Base-by-base conservation (phyloP, 2,329 filamentous ascomycete species). In the Fusarium kyushuense region DNA sequence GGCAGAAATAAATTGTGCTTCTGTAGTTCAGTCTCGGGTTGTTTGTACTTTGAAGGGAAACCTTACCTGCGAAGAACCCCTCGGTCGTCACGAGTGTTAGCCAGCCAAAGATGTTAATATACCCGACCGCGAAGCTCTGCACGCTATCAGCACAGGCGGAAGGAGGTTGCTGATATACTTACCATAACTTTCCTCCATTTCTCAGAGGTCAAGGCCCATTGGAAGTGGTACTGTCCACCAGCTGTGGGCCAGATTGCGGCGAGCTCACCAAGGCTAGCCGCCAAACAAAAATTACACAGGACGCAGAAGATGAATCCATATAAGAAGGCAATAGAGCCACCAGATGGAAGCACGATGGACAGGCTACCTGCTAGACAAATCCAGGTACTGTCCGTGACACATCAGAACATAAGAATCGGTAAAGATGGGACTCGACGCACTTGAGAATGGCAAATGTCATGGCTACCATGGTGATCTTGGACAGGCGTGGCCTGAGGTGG, bases 261-360 rank as follows among this genome's bases (percentile, higher is more conserved):
- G 4, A 84, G 68, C 58, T 83, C 82, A 2, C 79, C 82, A 6
- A 84, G 70, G 27, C 80, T 82, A 0, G 80, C 77, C 0, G 77
- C 78, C 2, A 84, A 73, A 9, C 78, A 78, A 11, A 83, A 75
- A 59, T 81, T 83, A 70, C 81, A 83, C 6, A 82, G 32, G 11
- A 82, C 79, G 60, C 80, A 82, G 67, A 84, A 81, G 48, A 83
- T 73, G 61, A 84, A 83, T 5, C 81, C 81, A 61, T 83, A 84
- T 0, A 83, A 49, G 41, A 83, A 79, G 0, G 80, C 75, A 3
- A 81, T 79, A 2, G 80, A 78, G 16, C 81, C 78, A 5, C 81
- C 81, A 0, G 80, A 82, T 0, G 80, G 79, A 4, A 82, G 68
- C 4, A 81, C 79, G 5, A 82, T 71, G 5, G 80, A 80, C 1